Base-by-base conservation (phyloP, 257 asterid species). In the Mitragyna speciosa region DNA sequence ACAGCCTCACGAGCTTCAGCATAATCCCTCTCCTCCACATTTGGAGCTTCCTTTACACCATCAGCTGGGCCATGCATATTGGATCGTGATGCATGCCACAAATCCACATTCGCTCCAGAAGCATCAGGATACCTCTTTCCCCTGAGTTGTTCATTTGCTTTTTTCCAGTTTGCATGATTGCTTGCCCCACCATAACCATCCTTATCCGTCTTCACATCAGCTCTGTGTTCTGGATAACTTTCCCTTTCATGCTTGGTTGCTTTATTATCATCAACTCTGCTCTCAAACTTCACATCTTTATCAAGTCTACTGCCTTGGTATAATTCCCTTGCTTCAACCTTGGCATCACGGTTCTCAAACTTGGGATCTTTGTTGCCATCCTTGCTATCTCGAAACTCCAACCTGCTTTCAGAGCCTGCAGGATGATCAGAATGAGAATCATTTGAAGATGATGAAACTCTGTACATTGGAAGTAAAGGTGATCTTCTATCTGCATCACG, bases 401-500 rank as follows among this genome's bases (percentile, higher is more conserved):
- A 73, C 89, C 94, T 89, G 83, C 80, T 87, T 77, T 91, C 98
- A 80, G 85, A 80, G 78, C 89, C 87, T 69, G 81, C 76, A 54
- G 84, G 85, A 83, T 85, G 91, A 79, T 88, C 98, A 67, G 88
- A 67, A 79, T 86, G 94, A 45, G 87, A 69, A 80, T 91, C 97
- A 82, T 79, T 87, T 61, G 90, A 83, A 56, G 94, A 84, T 66
- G 87, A 84, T 45, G 94, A 80, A 70, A 87, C 87, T 79, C 95
- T 89, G 84, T 81, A 91, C 79, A 88, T 86, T 65, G 97, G 95
- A 78, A 85, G 92, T 87, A 89, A 76, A 6, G 97, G 87, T 24
- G 93, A 78, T 74, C 96, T 89, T 84, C 97, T 86, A 76, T 94
- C 98, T 73, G 76, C 78, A 80, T 93, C 97, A 49, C 94, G 92